Conservation (phyloP, 768 basidiomycete genomes). For the Podaxis rugospora region DNA sequence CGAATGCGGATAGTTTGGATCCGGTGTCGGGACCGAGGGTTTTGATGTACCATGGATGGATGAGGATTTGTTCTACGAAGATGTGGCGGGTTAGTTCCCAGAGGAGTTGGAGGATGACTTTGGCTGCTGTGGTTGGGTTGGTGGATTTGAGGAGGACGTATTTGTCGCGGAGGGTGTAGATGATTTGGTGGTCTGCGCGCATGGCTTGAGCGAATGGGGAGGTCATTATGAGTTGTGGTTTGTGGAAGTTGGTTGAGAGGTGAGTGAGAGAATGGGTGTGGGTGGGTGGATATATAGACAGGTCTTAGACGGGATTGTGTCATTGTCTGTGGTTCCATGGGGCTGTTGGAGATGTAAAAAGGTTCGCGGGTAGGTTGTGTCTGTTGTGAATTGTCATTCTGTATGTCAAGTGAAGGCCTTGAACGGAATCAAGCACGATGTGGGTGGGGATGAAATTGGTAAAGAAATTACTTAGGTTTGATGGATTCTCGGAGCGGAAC, state of each 20-base stretch:
- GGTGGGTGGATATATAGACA: no score
- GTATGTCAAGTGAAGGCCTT: no score
- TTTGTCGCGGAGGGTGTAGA: slow-evolving; percentile 7
- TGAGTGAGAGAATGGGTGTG: no score
- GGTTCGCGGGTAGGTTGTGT: no score
- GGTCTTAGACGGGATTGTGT: no score
- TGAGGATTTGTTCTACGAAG: background rate
- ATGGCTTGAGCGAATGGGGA: background rate
- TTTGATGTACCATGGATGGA: slow-evolving; percentile 6
- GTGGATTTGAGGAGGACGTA: background rate
- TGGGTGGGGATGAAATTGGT: no score
- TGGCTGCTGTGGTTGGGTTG: background rate
- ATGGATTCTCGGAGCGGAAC: no score
- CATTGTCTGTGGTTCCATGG: no score
- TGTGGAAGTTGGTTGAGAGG: background rate
- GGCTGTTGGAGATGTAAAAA: no score
- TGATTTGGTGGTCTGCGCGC: background rate
- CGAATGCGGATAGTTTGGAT: background rate
- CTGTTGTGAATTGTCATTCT: no score
- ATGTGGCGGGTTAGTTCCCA: slow-evolving; percentile 8
- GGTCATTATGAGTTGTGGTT: background rate
- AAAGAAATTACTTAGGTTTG: no score
- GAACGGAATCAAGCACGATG: no score
- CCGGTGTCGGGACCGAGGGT: background rate
- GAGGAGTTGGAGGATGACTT: background rate